Evolutionary conservation across 2,329 filamentous ascomycete genomes (phyloP), one percentile per base, ranked within the genome.

Genomic region (Penicillium sp.): DNA sequence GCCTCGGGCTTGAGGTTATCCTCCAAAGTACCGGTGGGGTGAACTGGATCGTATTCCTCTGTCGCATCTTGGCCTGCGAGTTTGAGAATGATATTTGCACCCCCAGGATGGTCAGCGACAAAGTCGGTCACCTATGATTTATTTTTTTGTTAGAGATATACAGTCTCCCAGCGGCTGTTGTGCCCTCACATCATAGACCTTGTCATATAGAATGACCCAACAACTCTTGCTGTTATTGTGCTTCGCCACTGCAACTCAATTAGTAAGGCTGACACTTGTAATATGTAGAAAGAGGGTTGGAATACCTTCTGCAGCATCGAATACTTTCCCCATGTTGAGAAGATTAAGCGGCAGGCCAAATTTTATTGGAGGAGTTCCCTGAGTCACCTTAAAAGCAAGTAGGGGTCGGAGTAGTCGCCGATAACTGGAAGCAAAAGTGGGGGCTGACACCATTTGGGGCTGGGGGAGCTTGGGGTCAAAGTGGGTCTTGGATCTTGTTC

Each of bases 41-140:
- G 74, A 7, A 75, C 69, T 1, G 70, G 67, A 29, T 74, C 70
- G 39, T 73, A 76, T 37, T 69, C 70, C 2, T 64, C 62, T 0
- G 73, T 76, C 5, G 72, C 72, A 58, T 76, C 73, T 42, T 64
- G 64, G 7, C 73, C 73, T 6, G 72, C 74, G 27, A 64, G 66
- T 23, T 65, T 66, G 29, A 76, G 63, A 39, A 76, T 72, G 7
- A 73, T 64, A 7, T 63, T 60, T 4, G 67, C 57, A 7, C 74
- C 74, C 3, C 74, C 74, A 1, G 73, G 74, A n/a, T 75, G 73
- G 4, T 42, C 25, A 13, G 23, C 16, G 6, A 54, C 39, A 35
- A 54, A 48, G 19, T 54, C 25, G 31, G 52, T 54, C n/a, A 54
- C 52, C 50, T 52, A 42, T 19, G 37, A 43, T 33, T 16, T 25